phyloP scores from a whole-genome alignment of 345 rosid species.

The Pistacia integerrima region DNA sequence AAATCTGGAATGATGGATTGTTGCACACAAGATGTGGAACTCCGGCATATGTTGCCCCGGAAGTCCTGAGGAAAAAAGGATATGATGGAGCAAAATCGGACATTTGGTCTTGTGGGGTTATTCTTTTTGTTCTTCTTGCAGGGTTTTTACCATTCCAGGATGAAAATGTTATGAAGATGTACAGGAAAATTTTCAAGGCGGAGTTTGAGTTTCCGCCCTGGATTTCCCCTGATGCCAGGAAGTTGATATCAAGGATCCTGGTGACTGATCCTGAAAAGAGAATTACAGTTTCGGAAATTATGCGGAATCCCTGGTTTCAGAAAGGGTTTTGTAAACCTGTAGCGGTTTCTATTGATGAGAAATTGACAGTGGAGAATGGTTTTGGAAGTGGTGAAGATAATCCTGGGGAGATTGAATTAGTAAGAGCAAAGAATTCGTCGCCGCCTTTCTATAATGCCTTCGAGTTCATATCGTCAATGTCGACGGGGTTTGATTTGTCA shows the following conservation, averaged over 20 bases:
- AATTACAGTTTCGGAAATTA: slow-evolving; percentile 41
- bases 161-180: slow-evolving; percentile 46
- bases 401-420: slow-evolving; percentile 20
- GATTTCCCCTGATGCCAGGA: slow-evolving; percentile 40
- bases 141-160: slow-evolving; percentile 50
- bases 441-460: slow-evolving; percentile 46
- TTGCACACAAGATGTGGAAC: slow-evolving; percentile 61
- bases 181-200: slow-evolving; percentile 40
- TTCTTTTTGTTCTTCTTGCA: slow-evolving; percentile 43
- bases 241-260: slow-evolving; percentile 43
- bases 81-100: slow-evolving; percentile 61
- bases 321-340: slow-evolving; percentile 23
- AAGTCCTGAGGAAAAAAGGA: slow-evolving; percentile 40
- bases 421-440: slow-evolving; percentile 13
- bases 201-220: slow-evolving; percentile 47
- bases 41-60: slow-evolving; percentile 48
- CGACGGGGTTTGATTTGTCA: slow-evolving; percentile 52
- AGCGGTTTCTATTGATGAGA: slow-evolving; percentile 20
- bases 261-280: slow-evolving; percentile 50
- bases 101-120: slow-evolving; percentile 63
- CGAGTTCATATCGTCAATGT: slow-evolving; percentile 54
- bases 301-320: slow-evolving; percentile 44
- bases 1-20: slow-evolving; percentile 32
- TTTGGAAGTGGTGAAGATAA: background rate
- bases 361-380: background rate